Evolutionary conservation across 1,284 basidiomycete genomes (phyloP).

Genomic region (Ustilago crameri): DNA sequence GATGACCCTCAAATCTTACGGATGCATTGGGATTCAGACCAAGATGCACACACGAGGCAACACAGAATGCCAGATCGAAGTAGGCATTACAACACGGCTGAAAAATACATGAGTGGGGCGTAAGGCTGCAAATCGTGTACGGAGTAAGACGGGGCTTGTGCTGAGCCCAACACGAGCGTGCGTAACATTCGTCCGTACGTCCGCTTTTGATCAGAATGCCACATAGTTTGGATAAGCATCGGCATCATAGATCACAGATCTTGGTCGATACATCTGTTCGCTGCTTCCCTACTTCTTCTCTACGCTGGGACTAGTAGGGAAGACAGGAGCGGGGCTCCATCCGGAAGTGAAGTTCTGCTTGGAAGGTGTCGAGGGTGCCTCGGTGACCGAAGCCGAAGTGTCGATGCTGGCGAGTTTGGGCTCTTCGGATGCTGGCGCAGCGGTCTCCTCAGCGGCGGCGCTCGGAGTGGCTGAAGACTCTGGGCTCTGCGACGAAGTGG

Average conservation of each 20-base stretch:
- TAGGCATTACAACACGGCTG: no score
- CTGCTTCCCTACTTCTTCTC: conserved; percentile 25
- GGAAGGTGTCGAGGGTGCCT: conserved; percentile 20
- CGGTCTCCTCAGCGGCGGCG: conserved; percentile 4
- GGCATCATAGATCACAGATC: no score
- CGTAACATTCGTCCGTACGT: background rate
- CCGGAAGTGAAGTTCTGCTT: conserved; percentile 35
- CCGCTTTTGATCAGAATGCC: no score
- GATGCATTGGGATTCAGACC: no score
- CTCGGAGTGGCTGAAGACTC: conserved; percentile 14
- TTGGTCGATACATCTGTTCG: background rate
- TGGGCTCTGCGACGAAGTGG: conserved; percentile 19
- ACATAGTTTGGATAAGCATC: no score
- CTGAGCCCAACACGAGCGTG: no score
- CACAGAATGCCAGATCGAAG: background rate
- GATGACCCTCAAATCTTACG: no score
- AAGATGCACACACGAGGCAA: no score
- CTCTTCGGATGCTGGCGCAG: conserved; percentile 12
- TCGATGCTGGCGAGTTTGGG: conserved; percentile 32
- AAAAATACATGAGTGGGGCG: conserved; percentile 5
- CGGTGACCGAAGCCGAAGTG: conserved; percentile 20
- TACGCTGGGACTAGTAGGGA: conserved; percentile 27
- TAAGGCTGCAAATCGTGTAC: conserved; percentile 1
- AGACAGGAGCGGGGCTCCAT: conserved; percentile 40
- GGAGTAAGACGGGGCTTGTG: background rate